Conservation (phyloP, 331 rosid species). For the Cydonia oblonga region DNA sequence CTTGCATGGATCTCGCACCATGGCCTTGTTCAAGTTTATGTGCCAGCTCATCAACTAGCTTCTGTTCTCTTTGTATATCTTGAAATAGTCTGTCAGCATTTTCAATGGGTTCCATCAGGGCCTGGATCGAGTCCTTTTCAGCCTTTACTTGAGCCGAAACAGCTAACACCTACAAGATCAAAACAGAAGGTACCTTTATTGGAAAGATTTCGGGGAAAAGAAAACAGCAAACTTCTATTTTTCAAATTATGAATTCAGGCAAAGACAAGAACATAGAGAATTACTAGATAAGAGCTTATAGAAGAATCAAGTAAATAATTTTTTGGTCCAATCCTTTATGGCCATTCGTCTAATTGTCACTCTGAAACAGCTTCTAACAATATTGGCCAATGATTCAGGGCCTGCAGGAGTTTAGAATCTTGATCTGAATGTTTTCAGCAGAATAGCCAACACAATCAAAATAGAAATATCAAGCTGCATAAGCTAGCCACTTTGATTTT, state of each 20-base stretch:
- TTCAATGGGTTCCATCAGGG: slow-evolving; percentile 66
- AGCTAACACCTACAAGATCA: slow-evolving; percentile 50
- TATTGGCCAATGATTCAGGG: neutral
- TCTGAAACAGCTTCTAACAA: neutral
- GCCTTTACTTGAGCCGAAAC: slow-evolving; percentile 73
- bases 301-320: neutral
- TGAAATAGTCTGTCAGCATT: slow-evolving; percentile 53
- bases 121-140: slow-evolving; percentile 60
- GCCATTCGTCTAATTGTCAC: neutral
- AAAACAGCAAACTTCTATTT: neutral
- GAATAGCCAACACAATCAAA: neutral
- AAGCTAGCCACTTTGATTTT: neutral
- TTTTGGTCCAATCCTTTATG: neutral
- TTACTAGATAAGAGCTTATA: no score
- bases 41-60: slow-evolving; percentile 63
- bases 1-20: slow-evolving; percentile 56
- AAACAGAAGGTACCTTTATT: neutral
- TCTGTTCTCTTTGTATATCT: slow-evolving; percentile 53
- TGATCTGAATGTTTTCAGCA: neutral
- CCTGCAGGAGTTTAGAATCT: neutral
- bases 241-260: neutral
- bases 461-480: neutral
- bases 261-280: neutral
- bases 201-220: neutral
- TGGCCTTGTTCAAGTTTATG: slow-evolving; percentile 62